These are phyloP conservation scores for Euphorbia neoarborescens DNA, from an alignment of 441 rosid genomes.

Conservation along the genomic window DNA sequence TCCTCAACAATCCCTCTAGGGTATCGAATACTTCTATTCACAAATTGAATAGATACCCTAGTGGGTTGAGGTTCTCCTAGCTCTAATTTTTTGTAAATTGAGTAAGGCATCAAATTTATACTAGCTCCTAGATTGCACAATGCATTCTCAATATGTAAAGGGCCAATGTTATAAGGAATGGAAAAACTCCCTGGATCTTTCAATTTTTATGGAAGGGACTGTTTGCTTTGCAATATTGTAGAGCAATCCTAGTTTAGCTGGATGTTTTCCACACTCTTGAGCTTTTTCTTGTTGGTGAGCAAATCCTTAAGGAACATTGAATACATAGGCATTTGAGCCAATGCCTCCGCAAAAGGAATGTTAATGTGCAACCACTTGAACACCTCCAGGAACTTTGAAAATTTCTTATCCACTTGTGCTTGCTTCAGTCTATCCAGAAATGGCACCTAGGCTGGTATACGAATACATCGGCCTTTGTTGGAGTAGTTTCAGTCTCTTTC, in stretches of 20 bases:
- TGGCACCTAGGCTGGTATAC: not conserved
- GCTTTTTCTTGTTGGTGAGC: not conserved
- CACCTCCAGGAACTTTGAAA: not conserved
- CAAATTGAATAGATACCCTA: not conserved
- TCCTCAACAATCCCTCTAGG: not conserved
- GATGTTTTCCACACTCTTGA: not conserved
- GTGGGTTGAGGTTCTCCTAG: not conserved
- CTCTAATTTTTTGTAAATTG: no score
- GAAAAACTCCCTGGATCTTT: not conserved
- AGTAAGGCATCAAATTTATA: not conserved
- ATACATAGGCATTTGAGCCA: not conserved
- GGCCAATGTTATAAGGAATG: not conserved
- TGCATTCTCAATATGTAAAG: not conserved
- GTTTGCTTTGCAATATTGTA: not conserved
- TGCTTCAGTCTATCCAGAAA: not conserved
- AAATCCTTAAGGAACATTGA: not conserved
- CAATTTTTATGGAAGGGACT: not conserved
- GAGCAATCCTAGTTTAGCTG: not conserved
- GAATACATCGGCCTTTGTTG: no score
- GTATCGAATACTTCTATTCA: no score
- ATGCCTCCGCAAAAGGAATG: not conserved
- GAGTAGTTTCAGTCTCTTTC: no score
- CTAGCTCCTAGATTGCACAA: not conserved
- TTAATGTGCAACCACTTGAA: not conserved
- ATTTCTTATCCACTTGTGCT: not conserved